A percentile compares a stretch with the other conserved stretches of the same genome.
These are phyloP conservation scores for Phytophthora megakarya DNA, from an alignment of 352 stramenopile genomes.

Conservation along the genomic window DNA sequence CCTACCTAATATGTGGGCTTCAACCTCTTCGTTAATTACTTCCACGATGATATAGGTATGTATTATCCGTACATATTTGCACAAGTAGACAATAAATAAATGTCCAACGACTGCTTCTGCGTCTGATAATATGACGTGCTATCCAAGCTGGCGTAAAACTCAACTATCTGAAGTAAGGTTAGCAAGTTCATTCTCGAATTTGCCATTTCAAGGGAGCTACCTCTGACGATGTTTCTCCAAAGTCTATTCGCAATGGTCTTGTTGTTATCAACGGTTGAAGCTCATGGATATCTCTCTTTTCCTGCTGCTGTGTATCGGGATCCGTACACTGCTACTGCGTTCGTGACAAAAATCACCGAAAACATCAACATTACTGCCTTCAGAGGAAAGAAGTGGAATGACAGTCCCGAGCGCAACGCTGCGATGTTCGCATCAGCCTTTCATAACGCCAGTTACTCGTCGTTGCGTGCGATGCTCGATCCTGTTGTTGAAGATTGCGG, in stretches of 20 bases:
- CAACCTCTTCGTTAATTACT: no score
- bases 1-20: no score
- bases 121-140: no score
- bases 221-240: background rate
- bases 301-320: conserved; percentile 39
- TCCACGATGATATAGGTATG: no score
- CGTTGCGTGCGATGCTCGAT: conserved; percentile 42
- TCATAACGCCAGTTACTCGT: conserved; percentile 38
- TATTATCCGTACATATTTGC: no score
- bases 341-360: conserved; percentile 36
- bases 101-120: no score
- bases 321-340: conserved; percentile 36
- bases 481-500: conserved; percentile 33
- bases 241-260: background rate
- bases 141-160: no score
- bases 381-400: conserved; percentile 54
- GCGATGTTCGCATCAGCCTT: conserved; percentile 42
- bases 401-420: conserved; percentile 43
- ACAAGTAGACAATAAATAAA: no score
- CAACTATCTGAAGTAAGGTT: no score
- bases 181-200: background rate
- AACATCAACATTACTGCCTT: conserved; percentile 34
- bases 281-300: conserved; percentile 52
- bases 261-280: conserved; percentile 18
- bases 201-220: background rate